Conservation (phyloP, 139 green algal genomes). For the Penium margaritaceum region DNA sequence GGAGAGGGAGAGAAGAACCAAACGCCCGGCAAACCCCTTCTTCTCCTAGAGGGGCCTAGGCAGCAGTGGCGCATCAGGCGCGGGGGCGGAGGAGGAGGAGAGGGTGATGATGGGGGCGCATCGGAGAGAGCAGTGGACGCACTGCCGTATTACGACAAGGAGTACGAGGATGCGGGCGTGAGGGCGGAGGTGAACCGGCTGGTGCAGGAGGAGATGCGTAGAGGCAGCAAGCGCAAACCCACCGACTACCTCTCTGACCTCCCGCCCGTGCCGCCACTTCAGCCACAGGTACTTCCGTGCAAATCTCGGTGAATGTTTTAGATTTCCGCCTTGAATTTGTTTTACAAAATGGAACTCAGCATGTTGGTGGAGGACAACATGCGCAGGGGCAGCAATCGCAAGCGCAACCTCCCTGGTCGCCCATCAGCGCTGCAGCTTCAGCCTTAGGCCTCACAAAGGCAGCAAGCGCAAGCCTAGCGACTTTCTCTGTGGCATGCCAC, state of each 20-base stretch:
- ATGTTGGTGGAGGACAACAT: not conserved
- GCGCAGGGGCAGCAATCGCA: not conserved
- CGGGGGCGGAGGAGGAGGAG: too few species aligned
- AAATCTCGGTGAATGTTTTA: not conserved
- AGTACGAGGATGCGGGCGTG: conserved; percentile 12
- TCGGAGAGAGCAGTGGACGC: too few species aligned
- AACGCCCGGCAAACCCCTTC: too few species aligned
- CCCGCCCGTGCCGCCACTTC: not conserved
- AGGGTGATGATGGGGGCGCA: too few species aligned
- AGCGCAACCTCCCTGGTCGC: not conserved
- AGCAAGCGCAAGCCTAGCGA: too few species aligned
- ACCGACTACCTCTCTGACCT: conserved; percentile 16
- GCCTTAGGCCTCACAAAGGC: too few species aligned
- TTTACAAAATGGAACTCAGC: not conserved
- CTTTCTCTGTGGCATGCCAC: not conserved
- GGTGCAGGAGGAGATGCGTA: conserved; percentile 29
- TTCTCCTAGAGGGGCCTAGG: too few species aligned
- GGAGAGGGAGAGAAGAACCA: too few species aligned
- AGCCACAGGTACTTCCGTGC: not conserved
- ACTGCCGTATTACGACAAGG: conserved; percentile 21
- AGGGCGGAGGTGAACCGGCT: conserved; percentile 15
- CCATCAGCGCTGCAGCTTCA: not conserved
- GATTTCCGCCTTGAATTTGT: not conserved
- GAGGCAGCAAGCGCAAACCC: conserved; percentile 7
- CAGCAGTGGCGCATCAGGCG: too few species aligned